Percentiles rank a stretch among this genome's conserved stretches.
phyloP scores from a whole-genome alignment of 495 filamentous ascomycete genomes.

The Lasiosphaeria hispida region DNA sequence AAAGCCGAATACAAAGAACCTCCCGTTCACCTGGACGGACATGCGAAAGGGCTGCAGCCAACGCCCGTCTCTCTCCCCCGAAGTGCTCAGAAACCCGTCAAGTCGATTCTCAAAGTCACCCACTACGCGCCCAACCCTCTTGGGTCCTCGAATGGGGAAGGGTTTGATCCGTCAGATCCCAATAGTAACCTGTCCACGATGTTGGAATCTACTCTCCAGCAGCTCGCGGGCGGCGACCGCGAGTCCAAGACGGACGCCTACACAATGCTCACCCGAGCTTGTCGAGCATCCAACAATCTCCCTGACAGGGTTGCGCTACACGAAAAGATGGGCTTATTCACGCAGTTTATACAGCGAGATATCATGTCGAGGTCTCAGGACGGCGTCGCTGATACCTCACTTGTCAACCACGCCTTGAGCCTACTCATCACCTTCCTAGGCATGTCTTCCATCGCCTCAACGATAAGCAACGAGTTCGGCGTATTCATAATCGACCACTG shows the following conservation, averaged over 20 bases:
- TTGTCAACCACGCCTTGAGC: constrained; percentile 74
- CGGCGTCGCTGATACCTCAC: constrained; percentile 54
- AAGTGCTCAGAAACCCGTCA: constrained; percentile 64
- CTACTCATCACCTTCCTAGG: constrained; percentile 70
- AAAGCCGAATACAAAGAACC: constrained; percentile 69
- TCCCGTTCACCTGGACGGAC: constrained; percentile 46
- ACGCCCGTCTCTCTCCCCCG: constrained; percentile 53
- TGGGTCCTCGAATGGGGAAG: constrained; percentile 36
- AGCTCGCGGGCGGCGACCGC: constrained; percentile 68
- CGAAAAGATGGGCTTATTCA: constrained; percentile 70
- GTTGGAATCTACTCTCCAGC: constrained; percentile 77
- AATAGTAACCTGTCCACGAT: constrained; percentile 60
- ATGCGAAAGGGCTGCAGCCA: constrained; percentile 35
- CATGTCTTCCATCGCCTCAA: constrained; percentile 59
- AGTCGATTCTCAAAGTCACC: constrained; percentile 82
- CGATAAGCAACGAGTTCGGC: constrained; percentile 72
- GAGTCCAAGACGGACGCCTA: constrained; percentile 82
- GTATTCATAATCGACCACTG: constrained; percentile 76
- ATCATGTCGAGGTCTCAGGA: constrained; percentile 54
- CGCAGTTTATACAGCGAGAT: constrained; percentile 78
- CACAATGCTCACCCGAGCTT: constrained; percentile 66
- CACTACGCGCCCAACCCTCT: constrained; percentile 45
- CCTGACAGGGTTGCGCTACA: constrained; percentile 67
- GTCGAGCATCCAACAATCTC: constrained; percentile 74
- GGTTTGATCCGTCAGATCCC: constrained; percentile 35